A percentile compares a stretch with the other conserved stretches of the same genome.
Evolutionary conservation across 2,329 filamentous ascomycete genomes (phyloP).

Genomic region (Scopulariopsis brevicaulis): DNA sequence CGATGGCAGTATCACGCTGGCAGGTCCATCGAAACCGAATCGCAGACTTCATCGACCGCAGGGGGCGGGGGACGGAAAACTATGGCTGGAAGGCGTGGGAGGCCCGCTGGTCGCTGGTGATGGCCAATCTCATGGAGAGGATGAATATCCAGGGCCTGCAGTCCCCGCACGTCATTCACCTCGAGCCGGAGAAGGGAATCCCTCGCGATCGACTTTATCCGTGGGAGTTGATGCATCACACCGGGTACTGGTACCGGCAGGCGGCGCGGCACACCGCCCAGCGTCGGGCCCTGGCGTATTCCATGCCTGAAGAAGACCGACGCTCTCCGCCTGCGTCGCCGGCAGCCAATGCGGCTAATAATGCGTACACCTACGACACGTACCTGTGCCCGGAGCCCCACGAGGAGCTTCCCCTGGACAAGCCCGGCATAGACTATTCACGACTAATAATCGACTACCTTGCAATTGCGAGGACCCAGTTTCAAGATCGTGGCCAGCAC

Average conservation of each 20-base stretch:
- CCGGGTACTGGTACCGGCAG: conserved; percentile 54
- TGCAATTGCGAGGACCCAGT: conserved; percentile 38
- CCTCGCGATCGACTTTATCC: conserved; percentile 47
- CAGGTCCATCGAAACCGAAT: conserved; percentile 63
- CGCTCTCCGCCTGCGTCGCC: conserved; percentile 34
- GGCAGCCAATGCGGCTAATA: conserved; percentile 32
- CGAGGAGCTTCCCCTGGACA: conserved; percentile 42
- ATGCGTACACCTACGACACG: conserved; percentile 49
- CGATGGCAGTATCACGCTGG: conserved; percentile 72
- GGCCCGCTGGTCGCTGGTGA: conserved; percentile 54
- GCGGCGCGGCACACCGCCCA: conserved; percentile 45
- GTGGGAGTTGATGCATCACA: conserved; percentile 54
- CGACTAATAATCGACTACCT: conserved; percentile 42
- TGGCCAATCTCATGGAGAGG: conserved; percentile 49
- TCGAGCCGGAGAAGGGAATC: conserved; percentile 46
- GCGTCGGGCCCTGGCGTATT: conserved; percentile 39
- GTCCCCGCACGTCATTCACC: conserved; percentile 30
- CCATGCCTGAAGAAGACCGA: conserved; percentile 49
- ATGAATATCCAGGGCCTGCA: conserved; percentile 38
- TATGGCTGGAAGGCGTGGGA: conserved; percentile 97
- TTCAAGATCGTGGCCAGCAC: conserved; percentile 38
- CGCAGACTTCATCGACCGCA: conserved; percentile 66
- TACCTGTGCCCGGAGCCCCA: conserved; percentile 56
- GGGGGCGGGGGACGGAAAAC: conserved; percentile 74
- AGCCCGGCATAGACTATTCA: conserved; percentile 41